Base-by-base conservation (phyloP, 1,139 yeast genomes). In the Lodderomyces elongisporus region DNA sequence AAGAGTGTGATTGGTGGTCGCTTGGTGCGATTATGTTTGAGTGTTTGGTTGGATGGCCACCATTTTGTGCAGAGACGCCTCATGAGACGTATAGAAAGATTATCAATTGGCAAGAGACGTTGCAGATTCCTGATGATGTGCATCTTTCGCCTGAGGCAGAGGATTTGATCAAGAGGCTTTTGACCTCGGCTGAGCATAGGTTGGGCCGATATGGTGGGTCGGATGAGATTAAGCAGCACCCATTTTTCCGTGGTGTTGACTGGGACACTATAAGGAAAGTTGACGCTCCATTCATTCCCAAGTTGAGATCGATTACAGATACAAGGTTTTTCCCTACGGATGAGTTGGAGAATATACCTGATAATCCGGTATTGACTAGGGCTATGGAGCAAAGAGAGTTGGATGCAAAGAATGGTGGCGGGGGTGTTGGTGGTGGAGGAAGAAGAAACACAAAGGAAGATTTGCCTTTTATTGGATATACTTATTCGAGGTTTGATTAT, bases 1-100 rank as follows among this genome's bases (percentile, higher is more conserved):
- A 89, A 62, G 97, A 91, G 56, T 93, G 99, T 63, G 99, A 91
- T 58, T 91, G 99, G 99, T 91, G 98, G 98, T 87, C 96, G 4
- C 66, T 91, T 27, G 99, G 99, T 17, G 96, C 97, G 1, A 91
- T 91, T 55, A 91, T 91, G 99, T 91, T 85, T 62, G 99, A 91
- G 66, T 91, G 98, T 67, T 68, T 91, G 43, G 87, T 91, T 44
- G 99, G 99, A 14, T 91, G 98, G 97, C 98, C 99, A 15, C 99
- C 99, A 36, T 91, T 91, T 62, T 93, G 98, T 62, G 84, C 95
- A 1, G 98, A 91, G 55, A 87, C 96, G 4, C 97, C 98, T n/a
- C 96, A 89, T 48, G 98, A 91, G 50, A 91, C 98, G 0, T 91
- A 91, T 58, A 73, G 94, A 40, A 93, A 91, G 73, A 91, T 91